Conservation (phyloP, 495 filamentous ascomycete species). For the Pseudevernia furfuracea region DNA sequence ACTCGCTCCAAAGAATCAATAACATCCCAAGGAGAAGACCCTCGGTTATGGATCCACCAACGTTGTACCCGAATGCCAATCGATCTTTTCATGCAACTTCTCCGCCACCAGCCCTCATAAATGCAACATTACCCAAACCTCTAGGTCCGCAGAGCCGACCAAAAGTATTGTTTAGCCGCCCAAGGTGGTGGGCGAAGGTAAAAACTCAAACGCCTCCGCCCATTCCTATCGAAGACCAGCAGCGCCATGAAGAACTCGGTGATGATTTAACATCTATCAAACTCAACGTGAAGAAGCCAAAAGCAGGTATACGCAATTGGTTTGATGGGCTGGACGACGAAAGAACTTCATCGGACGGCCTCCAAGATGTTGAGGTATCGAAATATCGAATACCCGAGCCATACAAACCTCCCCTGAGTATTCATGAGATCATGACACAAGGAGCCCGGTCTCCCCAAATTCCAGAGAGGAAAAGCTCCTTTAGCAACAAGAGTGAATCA, state of each 20-base stretch:
- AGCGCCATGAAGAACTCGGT: conserved; percentile 8
- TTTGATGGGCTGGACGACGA: conserved; percentile 22
- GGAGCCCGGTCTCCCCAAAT: conserved; percentile 3
- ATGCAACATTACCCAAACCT: conserved; percentile 18
- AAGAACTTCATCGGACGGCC: conserved; percentile 1
- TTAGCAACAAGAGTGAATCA: conserved; percentile 12
- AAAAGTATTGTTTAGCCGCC: conserved; percentile 2
- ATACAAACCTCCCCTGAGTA: neutral
- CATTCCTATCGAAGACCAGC: conserved; percentile 1
- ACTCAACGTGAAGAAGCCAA: conserved; percentile 19
- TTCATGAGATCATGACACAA: conserved; percentile 9
- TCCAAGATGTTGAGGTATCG: neutral
- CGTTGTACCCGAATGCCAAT: conserved; percentile 21
- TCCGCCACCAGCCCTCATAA: conserved; percentile 22
- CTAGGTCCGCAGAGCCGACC: conserved; percentile 6
- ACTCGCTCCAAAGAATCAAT: conserved; percentile 12
- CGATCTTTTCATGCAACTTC: conserved; percentile 23
- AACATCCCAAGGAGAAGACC: conserved; percentile 19
- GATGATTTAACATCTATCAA: conserved; percentile 13
- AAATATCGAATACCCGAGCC: neutral
- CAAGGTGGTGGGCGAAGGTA: conserved; percentile 24
- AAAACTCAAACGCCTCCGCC: conserved; percentile 3
- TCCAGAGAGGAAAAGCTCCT: conserved; percentile 15
- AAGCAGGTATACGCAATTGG: conserved; percentile 20
- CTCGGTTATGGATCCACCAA: conserved; percentile 23